Conservation (phyloP, 352 stramenopile genomes). For the Phytopythium vexans region DNA sequence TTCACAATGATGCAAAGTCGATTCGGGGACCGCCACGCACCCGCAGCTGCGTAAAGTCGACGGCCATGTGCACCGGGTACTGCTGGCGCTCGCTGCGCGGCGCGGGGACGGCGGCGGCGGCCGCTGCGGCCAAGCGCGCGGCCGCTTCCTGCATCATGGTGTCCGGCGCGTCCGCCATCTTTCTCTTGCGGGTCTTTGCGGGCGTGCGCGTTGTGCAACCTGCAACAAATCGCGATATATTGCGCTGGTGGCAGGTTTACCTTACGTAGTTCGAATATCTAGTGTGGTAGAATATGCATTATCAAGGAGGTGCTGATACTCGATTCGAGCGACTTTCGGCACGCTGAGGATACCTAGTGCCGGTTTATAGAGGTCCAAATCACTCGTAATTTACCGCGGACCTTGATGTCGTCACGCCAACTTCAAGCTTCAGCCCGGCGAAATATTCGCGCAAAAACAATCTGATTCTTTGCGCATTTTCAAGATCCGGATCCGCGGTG, state of each 20-base stretch:
- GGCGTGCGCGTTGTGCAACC: too few species aligned
- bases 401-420: not conserved
- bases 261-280: too few species aligned
- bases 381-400: not conserved
- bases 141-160: too few species aligned
- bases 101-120: slow-evolving; percentile 5
- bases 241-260: not conserved
- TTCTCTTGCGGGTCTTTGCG: not conserved
- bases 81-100: slow-evolving; percentile 32
- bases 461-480: too few species aligned
- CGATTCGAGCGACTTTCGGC: too few species aligned
- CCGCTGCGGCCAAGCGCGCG: slow-evolving; percentile 3
- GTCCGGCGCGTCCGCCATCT: slow-evolving; percentile 1
- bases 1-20: too few species aligned
- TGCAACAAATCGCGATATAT: not conserved
- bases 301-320: too few species aligned
- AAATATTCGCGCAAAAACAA: too few species aligned
- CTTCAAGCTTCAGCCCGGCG: slow-evolving; percentile 3
- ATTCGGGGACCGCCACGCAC: slow-evolving; percentile 16
- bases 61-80: slow-evolving; percentile 55
- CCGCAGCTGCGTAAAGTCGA: slow-evolving; percentile 70
- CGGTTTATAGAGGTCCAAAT: not conserved
- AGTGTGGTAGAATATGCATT: too few species aligned
- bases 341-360: too few species aligned
- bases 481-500: too few species aligned